Evolutionary conservation across 139 green algal species (phyloP), one percentile per base, ranked within the genome.

Genomic region (Volvox reticuliferus): DNA sequence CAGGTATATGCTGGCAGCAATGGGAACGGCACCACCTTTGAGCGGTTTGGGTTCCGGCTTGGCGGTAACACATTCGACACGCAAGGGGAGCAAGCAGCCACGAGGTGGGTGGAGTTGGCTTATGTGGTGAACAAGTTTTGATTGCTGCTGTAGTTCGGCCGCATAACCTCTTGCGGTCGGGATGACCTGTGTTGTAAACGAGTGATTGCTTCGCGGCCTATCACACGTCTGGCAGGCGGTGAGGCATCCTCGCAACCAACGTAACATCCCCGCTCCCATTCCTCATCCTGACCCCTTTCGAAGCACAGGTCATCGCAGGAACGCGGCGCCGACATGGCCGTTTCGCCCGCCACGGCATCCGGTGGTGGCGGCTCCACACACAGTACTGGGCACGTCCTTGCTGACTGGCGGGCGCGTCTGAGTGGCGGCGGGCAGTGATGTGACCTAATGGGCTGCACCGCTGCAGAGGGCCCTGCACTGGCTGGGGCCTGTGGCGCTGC

Each of bases 21-120:
- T 62, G 37, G 37, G 18, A 89, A 33, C 69, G 69, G 85, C 18
- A 30, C 44, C 2, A 32, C 73, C 1, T 75, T 90, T 62, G 86
- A 90, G 86, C 86, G 86, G 20, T 90, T 90, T 69, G 86, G 86
- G 0, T 84, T 83, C 50, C 73, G 86, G 21, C 44, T 89, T n/a
- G 19, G 83, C 65, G 83, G 83, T 37, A 89, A 63, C 55, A 32
- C 61, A 9, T 87, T 87, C 61, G 81, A 87, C 80, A 18, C 36
- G 13, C 32, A 55, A 61, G 75, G 32, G 32, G 75, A 81, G 5
- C 32, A 20, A 35, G 32, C 1, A 12, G 30, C 32, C 18, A 35
- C 32, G 32, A 81, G 75, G 33, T 73, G 65, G 65, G 65, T 73
- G 6, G 12, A 73, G 65, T 73, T 5, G 21, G 24, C 2, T 18